Evolutionary conservation across 129 eudicot species (phyloP), one percentile per base, ranked within the genome.

Genomic region (Flaveria bidentis): DNA sequence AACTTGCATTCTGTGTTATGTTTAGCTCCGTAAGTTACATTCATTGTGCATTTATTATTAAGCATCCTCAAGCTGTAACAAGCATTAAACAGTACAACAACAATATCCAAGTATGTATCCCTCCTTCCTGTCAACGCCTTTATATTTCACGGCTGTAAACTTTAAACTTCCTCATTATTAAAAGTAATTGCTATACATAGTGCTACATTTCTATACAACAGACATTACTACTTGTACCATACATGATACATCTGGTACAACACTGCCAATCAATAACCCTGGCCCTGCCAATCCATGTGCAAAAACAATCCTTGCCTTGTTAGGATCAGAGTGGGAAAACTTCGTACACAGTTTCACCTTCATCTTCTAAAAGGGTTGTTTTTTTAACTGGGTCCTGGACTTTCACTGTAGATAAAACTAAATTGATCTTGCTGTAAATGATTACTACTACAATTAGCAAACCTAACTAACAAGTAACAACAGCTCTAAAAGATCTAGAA

Each of bases 141-240:
- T 17, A 73, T 50, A 49, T 62, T 26, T 26, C 18, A 30, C 8
- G 4, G 11, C 0, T 9, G 8, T 12, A n/a, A 23, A 25, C 20
- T 74, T 44, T 5, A 58, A 47, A 20, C 6, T 0, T 42, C 25
- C 46, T 30, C 46, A 30, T 30, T 25, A 63, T 30, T 4, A 63
- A 63, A 63, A n/a, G 2, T 30, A 63, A 63, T 16, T 63, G 33
- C 13, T 30, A 28, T 63, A 7, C 44, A 26, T 9, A 63, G 1
- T 30, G 23, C 69, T 45, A 28, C 33, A 25, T 75, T 2, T 75
- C 61, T 17, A 13, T 74, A 75, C 49, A 46, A 28, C 23, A 63
- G 3, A 75, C 26, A 49, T 75, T 46, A 46, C 71, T 62, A 62
- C 14, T 75, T 61, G 71, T 62, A 30, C 44, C 26, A 62, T 62